These are phyloP conservation scores for Styphnolobium japonicum DNA, from an alignment of 306 rosid species.

Conservation along the genomic window DNA sequence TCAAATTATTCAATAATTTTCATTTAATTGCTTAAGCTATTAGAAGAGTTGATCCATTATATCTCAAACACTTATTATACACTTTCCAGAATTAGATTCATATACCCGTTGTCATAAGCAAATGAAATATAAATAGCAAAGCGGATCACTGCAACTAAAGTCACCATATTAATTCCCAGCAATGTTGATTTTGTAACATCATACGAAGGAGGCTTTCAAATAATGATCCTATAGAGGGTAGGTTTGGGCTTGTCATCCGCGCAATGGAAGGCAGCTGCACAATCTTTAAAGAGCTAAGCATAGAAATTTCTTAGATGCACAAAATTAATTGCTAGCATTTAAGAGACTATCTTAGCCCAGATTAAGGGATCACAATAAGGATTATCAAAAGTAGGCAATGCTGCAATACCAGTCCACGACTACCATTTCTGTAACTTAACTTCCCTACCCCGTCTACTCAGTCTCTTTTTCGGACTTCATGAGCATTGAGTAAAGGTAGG, in stretches of 20 bases:
- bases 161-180: not conserved
- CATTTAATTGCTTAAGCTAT: no score
- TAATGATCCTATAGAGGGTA: not conserved
- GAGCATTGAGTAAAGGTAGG: no score
- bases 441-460: no score
- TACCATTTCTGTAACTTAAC: no score
- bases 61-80: not conserved
- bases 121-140: not conserved
- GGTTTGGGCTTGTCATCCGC: not conserved
- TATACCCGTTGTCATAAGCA: not conserved
- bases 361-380: no score
- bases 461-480: no score
- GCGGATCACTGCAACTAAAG: not conserved
- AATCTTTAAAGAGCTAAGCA: not conserved
- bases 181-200: not conserved
- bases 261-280: not conserved
- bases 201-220: not conserved
- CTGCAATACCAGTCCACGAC: no score
- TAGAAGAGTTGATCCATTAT: no score
- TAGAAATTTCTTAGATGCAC: not conserved
- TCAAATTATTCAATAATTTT: no score
- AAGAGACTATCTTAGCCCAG: no score
- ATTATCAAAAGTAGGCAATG: no score
- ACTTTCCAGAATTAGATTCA: not conserved
- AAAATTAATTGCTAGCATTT: no score